phyloP scores from a whole-genome alignment of 2,329 filamentous ascomycete species.

The Paracamarosporium sp. region DNA sequence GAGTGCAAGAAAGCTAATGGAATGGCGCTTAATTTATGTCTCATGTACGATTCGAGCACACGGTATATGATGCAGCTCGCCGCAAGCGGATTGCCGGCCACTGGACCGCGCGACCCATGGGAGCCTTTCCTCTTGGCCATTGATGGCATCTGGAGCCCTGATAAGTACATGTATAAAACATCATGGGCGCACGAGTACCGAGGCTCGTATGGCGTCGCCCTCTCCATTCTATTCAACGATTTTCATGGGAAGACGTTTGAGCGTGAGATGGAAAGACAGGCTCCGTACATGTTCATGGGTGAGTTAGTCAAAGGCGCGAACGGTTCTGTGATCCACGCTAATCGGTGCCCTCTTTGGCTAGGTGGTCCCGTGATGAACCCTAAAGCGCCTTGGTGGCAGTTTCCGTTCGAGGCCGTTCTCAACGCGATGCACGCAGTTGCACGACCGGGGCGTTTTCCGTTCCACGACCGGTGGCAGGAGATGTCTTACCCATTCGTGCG shows the following conservation, averaged over 20 bases:
- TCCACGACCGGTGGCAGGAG: background rate
- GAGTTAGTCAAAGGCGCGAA: background rate
- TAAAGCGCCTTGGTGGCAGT: background rate
- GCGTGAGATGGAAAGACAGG: constrained; percentile 4
- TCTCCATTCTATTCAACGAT: constrained; percentile 4
- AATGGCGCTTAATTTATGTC: constrained; percentile 3
- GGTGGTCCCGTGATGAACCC: background rate
- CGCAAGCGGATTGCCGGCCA: background rate
- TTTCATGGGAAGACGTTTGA: constrained; percentile 2
- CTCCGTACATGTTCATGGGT: constrained; percentile 1
- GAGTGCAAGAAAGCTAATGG: background rate
- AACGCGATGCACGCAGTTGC: background rate
- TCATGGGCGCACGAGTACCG: background rate
- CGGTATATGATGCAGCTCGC: background rate
- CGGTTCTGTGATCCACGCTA: background rate
- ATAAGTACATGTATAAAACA: constrained; percentile 2
- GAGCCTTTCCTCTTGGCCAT: constrained; percentile 2
- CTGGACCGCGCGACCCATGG: background rate
- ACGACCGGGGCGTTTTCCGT: constrained; percentile 3
- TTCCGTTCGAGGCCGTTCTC: background rate
- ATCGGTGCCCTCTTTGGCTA: background rate
- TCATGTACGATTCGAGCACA: background rate
- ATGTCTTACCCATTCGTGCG: background rate
- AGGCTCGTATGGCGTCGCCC: background rate
- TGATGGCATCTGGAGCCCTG: background rate